Percentiles rank a stretch among this genome's conserved stretches.
phyloP scores from a whole-genome alignment of 768 basidiomycete genomes.

The Psilocybe subaeruginosa region DNA sequence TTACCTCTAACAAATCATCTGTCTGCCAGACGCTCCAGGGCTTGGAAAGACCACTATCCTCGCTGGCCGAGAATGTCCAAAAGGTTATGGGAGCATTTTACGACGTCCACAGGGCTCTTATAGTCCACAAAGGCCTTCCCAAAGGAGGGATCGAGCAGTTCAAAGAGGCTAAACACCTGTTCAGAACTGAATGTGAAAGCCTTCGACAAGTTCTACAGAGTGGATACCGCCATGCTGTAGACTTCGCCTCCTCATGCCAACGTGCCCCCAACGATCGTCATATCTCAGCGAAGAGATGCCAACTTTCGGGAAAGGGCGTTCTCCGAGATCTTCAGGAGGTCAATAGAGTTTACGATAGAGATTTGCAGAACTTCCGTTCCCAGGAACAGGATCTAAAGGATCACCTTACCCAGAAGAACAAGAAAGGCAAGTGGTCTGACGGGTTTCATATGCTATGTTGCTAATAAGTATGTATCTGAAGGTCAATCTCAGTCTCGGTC shows the following conservation, averaged over 20 bases:
- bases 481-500: not conserved
- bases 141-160: conserved; percentile 17
- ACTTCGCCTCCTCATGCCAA: conserved; percentile 22
- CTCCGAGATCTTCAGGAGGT: conserved; percentile 19
- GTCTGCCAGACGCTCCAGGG: conserved; percentile 9
- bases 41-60: conserved; percentile 20
- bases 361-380: conserved; percentile 14
- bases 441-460: not conserved
- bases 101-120: conserved; percentile 20
- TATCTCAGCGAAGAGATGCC: conserved; percentile 20
- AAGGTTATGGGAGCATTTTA: conserved; percentile 20
- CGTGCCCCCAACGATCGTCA: conserved; percentile 22
- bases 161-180: conserved; percentile 17
- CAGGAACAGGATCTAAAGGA: conserved; percentile 8
- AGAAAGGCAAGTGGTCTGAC: conserved; percentile 7
- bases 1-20: not conserved
- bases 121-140: conserved; percentile 9
- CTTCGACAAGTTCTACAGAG: conserved; percentile 21
- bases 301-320: conserved; percentile 20
- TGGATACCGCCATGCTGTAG: conserved; percentile 22
- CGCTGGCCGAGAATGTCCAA: conserved; percentile 20
- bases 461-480: not conserved
- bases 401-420: conserved; percentile 1
- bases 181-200: conserved; percentile 21
- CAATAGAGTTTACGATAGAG: conserved; percentile 15